Percentiles rank a stretch among this genome's conserved stretches.
These are phyloP conservation scores for Tetrapisispora pingtungensis DNA, from an alignment of 805 yeast genomes.

Conservation along the genomic window DNA sequence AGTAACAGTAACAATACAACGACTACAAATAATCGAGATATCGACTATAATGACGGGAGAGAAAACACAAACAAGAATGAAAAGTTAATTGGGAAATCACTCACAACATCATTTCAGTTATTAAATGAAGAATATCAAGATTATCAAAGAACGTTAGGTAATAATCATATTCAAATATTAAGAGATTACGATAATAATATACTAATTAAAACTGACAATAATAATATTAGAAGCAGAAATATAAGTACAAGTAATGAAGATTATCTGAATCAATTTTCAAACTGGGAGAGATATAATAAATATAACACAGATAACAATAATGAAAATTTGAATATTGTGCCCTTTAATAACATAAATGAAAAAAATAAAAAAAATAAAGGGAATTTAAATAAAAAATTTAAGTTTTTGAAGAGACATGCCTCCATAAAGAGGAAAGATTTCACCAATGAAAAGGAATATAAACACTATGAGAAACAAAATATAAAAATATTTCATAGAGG, in stretches of 20 bases:
- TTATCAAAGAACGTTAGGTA: background rate
- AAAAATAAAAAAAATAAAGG: background rate
- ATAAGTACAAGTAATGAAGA: background rate
- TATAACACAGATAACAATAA: background rate
- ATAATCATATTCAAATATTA: background rate
- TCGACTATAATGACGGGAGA: too few relatives aligned
- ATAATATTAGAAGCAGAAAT: background rate
- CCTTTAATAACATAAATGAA: background rate
- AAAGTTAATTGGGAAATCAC: background rate
- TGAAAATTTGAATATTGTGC: background rate
- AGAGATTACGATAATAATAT: slow-evolving; percentile 1
- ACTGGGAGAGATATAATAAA: slow-evolving; percentile 2
- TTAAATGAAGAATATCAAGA: slow-evolving; percentile 1
- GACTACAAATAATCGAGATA: too few relatives aligned
- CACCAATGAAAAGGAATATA: slow-evolving; percentile 14
- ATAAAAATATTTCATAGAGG: slow-evolving; percentile 23
- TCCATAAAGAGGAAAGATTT: slow-evolving; percentile 18
- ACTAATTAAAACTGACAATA: background rate
- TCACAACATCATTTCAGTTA: background rate
- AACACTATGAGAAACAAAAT: slow-evolving; percentile 7
- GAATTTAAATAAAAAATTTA: too few relatives aligned
- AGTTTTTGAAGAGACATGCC: slow-evolving; percentile 3
- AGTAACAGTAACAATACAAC: too few relatives aligned
- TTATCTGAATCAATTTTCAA: slow-evolving; percentile 2
- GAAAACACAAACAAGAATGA: too few relatives aligned